These are phyloP conservation scores for Beauveria caledonica DNA, from an alignment of 2,329 filamentous ascomycete genomes.

Conservation along the genomic window DNA sequence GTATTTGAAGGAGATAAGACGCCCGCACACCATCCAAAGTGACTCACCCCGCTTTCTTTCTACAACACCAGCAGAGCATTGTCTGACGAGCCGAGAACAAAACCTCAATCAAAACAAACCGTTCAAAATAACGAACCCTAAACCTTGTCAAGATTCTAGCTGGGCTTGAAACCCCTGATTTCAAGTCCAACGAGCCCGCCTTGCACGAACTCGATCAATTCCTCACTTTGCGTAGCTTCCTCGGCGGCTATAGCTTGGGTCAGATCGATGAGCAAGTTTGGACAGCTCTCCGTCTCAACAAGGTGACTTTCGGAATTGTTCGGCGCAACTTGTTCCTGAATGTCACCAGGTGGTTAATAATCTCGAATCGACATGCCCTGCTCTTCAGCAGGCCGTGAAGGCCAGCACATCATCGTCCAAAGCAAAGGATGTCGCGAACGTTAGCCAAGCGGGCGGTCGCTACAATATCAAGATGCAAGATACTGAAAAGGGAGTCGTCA, in stretches of 20 bases:
- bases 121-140: background rate
- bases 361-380: background rate
- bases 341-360: slow-evolving; percentile 5
- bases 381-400: background rate
- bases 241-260: background rate
- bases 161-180: background rate
- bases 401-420: background rate
- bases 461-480: slow-evolving; percentile 76
- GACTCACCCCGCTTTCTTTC: too few relatives aligned
- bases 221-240: slow-evolving; percentile 1
- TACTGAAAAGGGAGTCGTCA: slow-evolving; percentile 73
- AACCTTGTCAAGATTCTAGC: background rate
- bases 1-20: too few relatives aligned
- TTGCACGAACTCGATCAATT: background rate
- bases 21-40: too few relatives aligned
- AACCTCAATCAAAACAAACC: background rate
- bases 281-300: background rate
- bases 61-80: too few relatives aligned
- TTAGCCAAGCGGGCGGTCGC: slow-evolving; percentile 20
- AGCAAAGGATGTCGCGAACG: background rate
- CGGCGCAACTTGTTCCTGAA: background rate
- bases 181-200: background rate
- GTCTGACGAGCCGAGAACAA: too few relatives aligned
- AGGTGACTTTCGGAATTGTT: background rate
- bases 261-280: background rate